Base-by-base conservation (phyloP, 2,329 filamentous ascomycete species). In the Beauveria asiatica region DNA sequence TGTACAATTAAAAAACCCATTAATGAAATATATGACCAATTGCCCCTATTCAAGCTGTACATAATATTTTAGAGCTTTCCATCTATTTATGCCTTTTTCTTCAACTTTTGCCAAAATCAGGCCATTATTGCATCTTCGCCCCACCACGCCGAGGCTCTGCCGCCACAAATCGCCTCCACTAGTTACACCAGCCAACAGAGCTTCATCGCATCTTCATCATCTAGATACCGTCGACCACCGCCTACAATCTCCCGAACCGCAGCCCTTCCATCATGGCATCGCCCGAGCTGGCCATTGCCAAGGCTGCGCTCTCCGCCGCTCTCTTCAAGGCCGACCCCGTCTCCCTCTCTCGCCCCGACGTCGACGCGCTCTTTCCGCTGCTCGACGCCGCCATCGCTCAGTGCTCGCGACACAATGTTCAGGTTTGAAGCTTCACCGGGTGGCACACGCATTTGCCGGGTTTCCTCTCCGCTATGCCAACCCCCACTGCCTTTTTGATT, bases 391-490 rank as follows among this genome's bases (percentile, higher is more conserved):
- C 82, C 67, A 76, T 90, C 70, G 75, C 80, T 75, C 82, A 85
- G 77, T 93, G 90, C 83, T 89, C 89, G 69, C 82, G 85, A 70
- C 76, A 80, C 79, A 92, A 93, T 79, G 87, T 94, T 80, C 90
- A 94, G 90, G 90, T 94, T 90, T 91, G 87, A 80, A 71, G 73
- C 66, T 68, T 70, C 48, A 55, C 23, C 33, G 41, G 37, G 37
- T 9, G 50, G 48, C 7, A 33, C 13, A 53, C 16, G 37, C 51
- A 42, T 42, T 53, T 42, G 39, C 42, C 25, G n/a, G 10, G n/a
- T 39, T 45, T 39, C 33, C 41, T 58, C 27, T 21, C 41, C 30
- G 53, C 41, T 30, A 44, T 55, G 52, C 39, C 16, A 30, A 42
- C 41, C 41, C 8, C 48, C 16, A 25, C 27, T 25, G 17, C 41